phyloP scores from a whole-genome alignment of 257 asterid species.

The Agastache rugosa region DNA sequence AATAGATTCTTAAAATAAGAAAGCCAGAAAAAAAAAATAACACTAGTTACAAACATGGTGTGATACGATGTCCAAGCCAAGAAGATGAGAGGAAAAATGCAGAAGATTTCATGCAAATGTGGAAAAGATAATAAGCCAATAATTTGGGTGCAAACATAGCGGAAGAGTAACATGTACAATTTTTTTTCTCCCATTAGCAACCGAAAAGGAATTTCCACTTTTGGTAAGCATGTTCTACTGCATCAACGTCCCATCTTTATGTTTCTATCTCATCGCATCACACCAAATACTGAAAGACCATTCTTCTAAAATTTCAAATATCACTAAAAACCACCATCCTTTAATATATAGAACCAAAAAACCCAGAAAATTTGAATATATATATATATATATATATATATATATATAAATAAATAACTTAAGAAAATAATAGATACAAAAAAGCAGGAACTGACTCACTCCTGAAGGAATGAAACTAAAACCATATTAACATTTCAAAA shows the following conservation, averaged over 20 bases:
- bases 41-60: not conserved
- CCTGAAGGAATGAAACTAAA: not conserved
- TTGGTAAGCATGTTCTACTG: too few species aligned
- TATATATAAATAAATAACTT: not conserved
- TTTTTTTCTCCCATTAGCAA: conserved; percentile 7
- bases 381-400: not conserved
- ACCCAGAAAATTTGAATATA: not conserved
- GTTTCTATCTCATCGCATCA: not conserved
- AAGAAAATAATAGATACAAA: not conserved
- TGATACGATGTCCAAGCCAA: not conserved
- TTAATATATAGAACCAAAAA: not conserved
- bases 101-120: not conserved
- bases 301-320: not conserved
- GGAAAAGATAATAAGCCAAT: conserved; percentile 1
- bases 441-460: too few species aligned
- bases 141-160: conserved; percentile 9
- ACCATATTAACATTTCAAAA: conserved; percentile 6
- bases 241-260: conserved; percentile 26
- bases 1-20: not conserved
- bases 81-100: not conserved
- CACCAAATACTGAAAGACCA: not conserved
- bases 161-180: not conserved
- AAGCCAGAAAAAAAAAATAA: not conserved
- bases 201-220: too few species aligned
- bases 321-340: not conserved